A percentile compares a stretch with the other conserved stretches of the same genome.
Evolutionary conservation across 1,139 yeast genomes (phyloP).

Genomic region (Taphrina wiesneri): DNA sequence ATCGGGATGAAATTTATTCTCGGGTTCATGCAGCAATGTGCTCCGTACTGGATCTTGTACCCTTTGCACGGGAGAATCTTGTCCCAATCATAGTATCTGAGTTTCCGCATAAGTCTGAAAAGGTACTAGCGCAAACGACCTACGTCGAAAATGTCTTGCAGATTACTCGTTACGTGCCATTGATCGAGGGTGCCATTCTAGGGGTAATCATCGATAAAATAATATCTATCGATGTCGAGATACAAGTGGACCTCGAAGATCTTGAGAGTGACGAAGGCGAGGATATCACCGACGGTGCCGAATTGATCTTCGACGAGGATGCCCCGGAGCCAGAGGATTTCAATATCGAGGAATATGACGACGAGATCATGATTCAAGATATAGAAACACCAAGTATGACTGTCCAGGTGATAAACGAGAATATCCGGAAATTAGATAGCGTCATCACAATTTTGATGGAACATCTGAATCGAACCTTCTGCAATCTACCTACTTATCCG

Average conservation of each 20-base stretch:
- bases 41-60: constrained; percentile 36
- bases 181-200: constrained; percentile 35
- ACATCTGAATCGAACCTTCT: constrained; percentile 33
- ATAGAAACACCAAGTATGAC: constrained; percentile 9
- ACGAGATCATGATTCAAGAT: constrained; percentile 16
- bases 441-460: constrained; percentile 35
- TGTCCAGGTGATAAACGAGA: constrained; percentile 33
- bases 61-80: constrained; percentile 36
- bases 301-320: not conserved
- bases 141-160: constrained; percentile 36
- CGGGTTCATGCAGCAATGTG: constrained; percentile 36
- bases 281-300: constrained; percentile 21
- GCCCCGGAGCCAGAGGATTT: not conserved
- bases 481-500: not conserved
- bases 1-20: constrained; percentile 28
- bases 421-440: constrained; percentile 36
- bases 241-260: constrained; percentile 35
- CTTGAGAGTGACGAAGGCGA: constrained; percentile 34
- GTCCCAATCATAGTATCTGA: constrained; percentile 31
- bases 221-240: constrained; percentile 37
- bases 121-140: constrained; percentile 31
- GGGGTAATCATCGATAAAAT: constrained; percentile 36
- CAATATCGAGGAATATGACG: constrained; percentile 21
- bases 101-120: constrained; percentile 37
- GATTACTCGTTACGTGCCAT: constrained; percentile 34